Evolutionary conservation across 2,329 filamentous ascomycete species (phyloP).

Genomic region (Colletotrichum costaricense): DNA sequence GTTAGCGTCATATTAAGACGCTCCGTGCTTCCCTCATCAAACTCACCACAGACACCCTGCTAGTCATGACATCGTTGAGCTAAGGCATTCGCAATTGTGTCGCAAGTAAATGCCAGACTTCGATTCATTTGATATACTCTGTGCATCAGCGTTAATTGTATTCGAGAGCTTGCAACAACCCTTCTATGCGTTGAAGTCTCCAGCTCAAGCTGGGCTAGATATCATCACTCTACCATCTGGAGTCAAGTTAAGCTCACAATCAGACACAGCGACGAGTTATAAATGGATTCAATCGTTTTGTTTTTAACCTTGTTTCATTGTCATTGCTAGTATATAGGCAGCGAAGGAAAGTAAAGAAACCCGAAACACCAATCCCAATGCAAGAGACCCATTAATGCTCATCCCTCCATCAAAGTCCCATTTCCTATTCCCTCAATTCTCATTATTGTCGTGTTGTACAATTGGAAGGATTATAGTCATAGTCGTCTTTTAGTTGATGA

Average conservation of each 20-base stretch:
- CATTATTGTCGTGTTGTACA: neutral
- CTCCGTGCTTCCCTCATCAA: neutral
- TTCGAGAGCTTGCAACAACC: no score
- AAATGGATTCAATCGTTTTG: neutral
- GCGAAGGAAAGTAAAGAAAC: neutral
- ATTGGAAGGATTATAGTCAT: neutral
- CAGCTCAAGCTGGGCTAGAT: no score
- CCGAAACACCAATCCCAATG: neutral
- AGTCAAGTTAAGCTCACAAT: neutral
- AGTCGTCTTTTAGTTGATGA: conserved; percentile 56
- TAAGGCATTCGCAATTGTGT: no score
- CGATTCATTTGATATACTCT: no score
- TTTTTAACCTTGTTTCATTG: neutral
- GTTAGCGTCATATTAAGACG: neutral
- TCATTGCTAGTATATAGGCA: neutral
- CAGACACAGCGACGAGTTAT: neutral
- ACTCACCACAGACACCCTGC: neutral
- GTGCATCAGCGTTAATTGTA: no score
- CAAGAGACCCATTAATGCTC: neutral
- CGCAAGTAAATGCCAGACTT: no score
- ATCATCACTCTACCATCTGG: no score
- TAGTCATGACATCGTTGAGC: no score
- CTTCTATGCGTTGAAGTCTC: no score
- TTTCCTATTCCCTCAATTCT: neutral
- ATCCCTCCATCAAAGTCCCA: neutral